Evolutionary conservation across 169 alveolate genomes (phyloP), one percentile per base, ranked within the genome.

Genomic region (Eimeria sp.): DNA sequence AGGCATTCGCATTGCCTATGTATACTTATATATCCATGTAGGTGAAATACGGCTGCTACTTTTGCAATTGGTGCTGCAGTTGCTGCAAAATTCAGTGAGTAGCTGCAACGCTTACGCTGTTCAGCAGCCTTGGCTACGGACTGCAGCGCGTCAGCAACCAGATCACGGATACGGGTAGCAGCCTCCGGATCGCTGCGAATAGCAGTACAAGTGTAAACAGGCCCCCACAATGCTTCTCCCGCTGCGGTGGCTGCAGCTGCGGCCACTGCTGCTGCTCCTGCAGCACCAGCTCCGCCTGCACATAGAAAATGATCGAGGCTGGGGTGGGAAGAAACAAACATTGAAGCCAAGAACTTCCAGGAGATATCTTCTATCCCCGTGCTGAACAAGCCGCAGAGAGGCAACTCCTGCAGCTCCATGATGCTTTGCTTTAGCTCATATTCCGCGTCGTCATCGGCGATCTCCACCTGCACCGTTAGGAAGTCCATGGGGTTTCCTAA

Each of bases 401-500:
- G 91, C 75, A 83, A 34, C 3, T 27, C 58, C 49, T 83, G 91
- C 75, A 83, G 63, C 1, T 83, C 76, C 34, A 51, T 83, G 57
- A 83, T 34, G 43, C 57, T 61, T 4, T 27, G 54, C 51, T 83
- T 83, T 22, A 83, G 76, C 14, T 54, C 91, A 34, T 43, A 43
- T 51, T 92, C 96, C 45, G 73, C 61, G 27, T 92, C 92, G 54
- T 92, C 96, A 9, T 61, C 87, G 13, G 92, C 58, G 7, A 86
- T 72, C 75, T 78, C 96, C n/a, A 92, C 73, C 61, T 72, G 76
- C 43, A 92, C 9, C 40, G 96, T 78, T 25, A 92, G 63, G 65
- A 86, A 76, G 47, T 92, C 91, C 84, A 76, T 34, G 61, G 91
- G 96, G 83, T 92, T 92, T 5, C 96, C 96, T 92, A 87, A 67